Evolutionary conservation across 116 monocot genomes (phyloP).

Genomic region (Iris pallida): DNA sequence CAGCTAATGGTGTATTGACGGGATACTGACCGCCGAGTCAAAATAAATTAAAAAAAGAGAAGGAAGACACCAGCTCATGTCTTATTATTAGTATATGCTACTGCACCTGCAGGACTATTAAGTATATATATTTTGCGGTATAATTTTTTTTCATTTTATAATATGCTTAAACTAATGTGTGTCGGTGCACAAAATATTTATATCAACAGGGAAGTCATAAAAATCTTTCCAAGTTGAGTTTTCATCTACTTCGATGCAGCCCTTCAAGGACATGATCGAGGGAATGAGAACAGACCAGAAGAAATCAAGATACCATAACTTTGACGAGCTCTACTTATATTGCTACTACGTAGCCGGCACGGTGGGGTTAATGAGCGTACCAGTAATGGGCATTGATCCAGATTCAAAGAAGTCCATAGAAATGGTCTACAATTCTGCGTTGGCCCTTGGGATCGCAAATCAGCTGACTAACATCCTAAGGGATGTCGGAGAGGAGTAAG

Average conservation of each 20-base stretch:
- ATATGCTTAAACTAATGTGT: too few species aligned
- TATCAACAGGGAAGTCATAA: too few species aligned
- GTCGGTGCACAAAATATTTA: too few species aligned
- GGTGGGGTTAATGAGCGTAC: constrained; percentile 49
- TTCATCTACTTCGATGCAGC: constrained; percentile 18
- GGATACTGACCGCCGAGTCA: too few species aligned
- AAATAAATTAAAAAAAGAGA: too few species aligned
- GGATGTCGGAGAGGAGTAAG: constrained; percentile 59
- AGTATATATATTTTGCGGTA: too few species aligned
- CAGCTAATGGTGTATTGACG: too few species aligned
- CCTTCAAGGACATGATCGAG: constrained; percentile 57
- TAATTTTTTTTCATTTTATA: too few species aligned
- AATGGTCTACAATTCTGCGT: constrained; percentile 36
- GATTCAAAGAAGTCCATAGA: constrained; percentile 35
- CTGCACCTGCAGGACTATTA: too few species aligned
- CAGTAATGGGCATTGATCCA: constrained; percentile 47
- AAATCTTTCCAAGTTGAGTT: neutral
- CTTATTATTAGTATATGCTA: too few species aligned
- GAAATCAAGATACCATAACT: constrained; percentile 43
- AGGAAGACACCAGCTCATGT: too few species aligned
- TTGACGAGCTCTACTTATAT: constrained; percentile 55
- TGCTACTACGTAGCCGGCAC: constrained; percentile 58
- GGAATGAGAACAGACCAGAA: constrained; percentile 42
- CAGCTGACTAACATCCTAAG: constrained; percentile 53
- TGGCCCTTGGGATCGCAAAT: constrained; percentile 51